These are phyloP conservation scores for Schwanniomyces yamadae DNA, from an alignment of 805 yeast genomes.

Conservation along the genomic window DNA sequence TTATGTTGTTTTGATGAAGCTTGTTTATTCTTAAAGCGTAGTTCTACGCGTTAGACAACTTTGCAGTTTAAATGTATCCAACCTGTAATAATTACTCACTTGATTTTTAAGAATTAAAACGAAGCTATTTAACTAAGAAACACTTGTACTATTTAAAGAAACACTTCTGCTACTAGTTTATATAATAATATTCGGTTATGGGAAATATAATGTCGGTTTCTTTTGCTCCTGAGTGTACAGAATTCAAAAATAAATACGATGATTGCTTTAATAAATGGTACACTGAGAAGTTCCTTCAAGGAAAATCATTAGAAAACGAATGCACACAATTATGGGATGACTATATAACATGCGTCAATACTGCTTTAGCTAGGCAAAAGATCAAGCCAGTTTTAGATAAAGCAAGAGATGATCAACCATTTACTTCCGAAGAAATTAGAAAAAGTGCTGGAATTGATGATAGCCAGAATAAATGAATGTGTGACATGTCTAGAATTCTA, in stretches of 20 bases:
- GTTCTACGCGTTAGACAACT: too few species aligned
- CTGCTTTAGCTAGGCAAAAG: slow-evolving; percentile 66
- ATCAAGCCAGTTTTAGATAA: slow-evolving; percentile 82
- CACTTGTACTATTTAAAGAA: too few species aligned
- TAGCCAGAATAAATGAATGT: not conserved
- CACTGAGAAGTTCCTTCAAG: slow-evolving; percentile 72
- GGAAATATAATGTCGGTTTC: slow-evolving; percentile 58
- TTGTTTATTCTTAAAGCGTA: too few species aligned
- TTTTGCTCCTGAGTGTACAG: slow-evolving; percentile 96
- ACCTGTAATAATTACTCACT: too few species aligned
- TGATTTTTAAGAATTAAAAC: too few species aligned
- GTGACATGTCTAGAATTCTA: too few species aligned
- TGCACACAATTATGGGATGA: slow-evolving; percentile 88
- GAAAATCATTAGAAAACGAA: slow-evolving; percentile 66
- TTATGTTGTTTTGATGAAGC: too few species aligned
- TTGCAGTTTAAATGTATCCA: too few species aligned
- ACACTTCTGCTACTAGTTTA: too few species aligned
- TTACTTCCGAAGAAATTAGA: slow-evolving; percentile 38
- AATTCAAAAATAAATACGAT: slow-evolving; percentile 80
- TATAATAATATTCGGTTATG: slow-evolving; percentile 29
- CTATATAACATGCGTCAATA: slow-evolving; percentile 85
- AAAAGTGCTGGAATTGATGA: slow-evolving; percentile 18
- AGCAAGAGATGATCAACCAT: slow-evolving; percentile 88
- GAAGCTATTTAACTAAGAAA: too few species aligned
- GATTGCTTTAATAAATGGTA: slow-evolving; percentile 95